Base-by-base conservation (phyloP, 805 yeast species). In the Clavispora santaluciae region DNA sequence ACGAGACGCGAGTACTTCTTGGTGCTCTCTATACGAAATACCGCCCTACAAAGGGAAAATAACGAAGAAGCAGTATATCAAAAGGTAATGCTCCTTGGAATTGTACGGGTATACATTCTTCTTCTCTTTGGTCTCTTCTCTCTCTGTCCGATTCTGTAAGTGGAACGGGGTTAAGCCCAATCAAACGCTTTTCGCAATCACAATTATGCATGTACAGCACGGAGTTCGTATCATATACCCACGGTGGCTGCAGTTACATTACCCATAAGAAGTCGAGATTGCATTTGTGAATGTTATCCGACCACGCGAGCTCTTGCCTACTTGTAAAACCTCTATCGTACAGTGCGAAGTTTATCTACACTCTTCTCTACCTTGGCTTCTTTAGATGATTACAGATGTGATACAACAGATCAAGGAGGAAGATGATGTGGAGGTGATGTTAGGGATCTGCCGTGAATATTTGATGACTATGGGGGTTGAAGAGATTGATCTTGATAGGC, bases 21-120 rank as follows among this genome's bases (percentile, higher is more conserved):
- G 2, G 10, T 12, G 20, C 7, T 13, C 8, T 16, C 34, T 38
- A 38, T 31, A 38, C 41, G 41, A 38, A 26, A n/a, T 15, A 16
- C 6, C 7, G 12, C 3, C 9, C 2, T 15, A 29, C 21, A 10
- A 8, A 21, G 11, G 18, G 15, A n/a, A 15, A 8, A 7, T 22
- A 22, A 22, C 7, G 25, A 11, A 7, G 11, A 11, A 22, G 25
- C 25, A 11, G 10, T 11, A 22, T 8, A 8, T 22, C 11, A 22
- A 11, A 11, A 8, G 11, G 25, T 8, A 22, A 8, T 8, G 25
- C 10, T n/a, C 7, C 24, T 22, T 7, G 10, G 24, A 8, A 10
- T 22, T 22, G 24, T 8, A 10, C 10, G 10, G 7, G 24, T 10
- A 22, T 22, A 7, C 10, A 20, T 13, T 12, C 20, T 30, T 13